Evolutionary conservation across 768 basidiomycete genomes (phyloP), one percentile per base, ranked within the genome.

Genomic region (Rhizopogon sp.): DNA sequence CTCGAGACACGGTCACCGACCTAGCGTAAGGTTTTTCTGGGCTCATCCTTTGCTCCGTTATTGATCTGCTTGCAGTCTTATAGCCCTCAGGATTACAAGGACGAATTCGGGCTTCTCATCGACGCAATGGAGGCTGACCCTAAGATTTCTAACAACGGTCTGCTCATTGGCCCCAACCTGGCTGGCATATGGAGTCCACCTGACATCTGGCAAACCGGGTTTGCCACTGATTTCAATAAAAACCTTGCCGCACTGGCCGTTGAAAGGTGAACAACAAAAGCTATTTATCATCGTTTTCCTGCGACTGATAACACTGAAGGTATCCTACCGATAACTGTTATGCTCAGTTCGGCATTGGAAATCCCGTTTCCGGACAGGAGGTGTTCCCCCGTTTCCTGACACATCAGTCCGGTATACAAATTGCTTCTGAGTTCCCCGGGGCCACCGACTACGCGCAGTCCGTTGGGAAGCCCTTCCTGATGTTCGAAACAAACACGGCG

Each of bases 141-240:
- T 16, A 70, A 66, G 16, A 73, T 82, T 54, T 49, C 67, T 0
- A 72, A 72, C 22, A 71, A 70, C 39, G 71, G 74, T 37, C 72
- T 82, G 39, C 79, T 90, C 57, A 74, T 87, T 54, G 86, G 81
- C 0, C 88, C 87, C 0, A 84, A 78, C 56, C 64, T 87, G n/a
- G 80, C 83, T 25, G 79, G 75, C 6, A 66, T 66, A 10, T 85
- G 82, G 83, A 66, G 64, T 6, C 80, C 79, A 0, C 75, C 83
- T 58, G 64, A 75, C 43, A 72, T 83, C 0, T 81, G 79, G 77
- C 66, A 78, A 39, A 79, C 82, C 0, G 78, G 78, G 3, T 85
- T 79, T 54, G 68, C 80, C 29, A 67, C 74, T 31, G 57, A 67
- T 2, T 83, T 74, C 55, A 66, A 62, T n/a, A 64, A 73, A 17